Evolutionary conservation across 192 early-diverging fungal genomes (phyloP).

Genomic region (Coemansia sp.): DNA sequence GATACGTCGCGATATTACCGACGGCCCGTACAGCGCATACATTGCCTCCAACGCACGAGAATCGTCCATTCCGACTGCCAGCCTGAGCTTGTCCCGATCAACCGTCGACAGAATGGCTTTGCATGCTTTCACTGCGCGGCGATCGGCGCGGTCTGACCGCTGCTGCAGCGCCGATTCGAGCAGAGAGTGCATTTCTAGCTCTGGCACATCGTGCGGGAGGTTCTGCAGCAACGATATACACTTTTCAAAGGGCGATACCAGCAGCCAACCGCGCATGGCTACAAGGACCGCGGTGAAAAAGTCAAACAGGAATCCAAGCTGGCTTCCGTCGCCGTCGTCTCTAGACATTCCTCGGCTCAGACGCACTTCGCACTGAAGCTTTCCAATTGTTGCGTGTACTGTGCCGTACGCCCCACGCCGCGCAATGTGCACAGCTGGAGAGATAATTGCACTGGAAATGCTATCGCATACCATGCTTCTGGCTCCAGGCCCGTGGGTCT

Average conservation of each 20-base stretch:
- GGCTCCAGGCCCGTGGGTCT: neutral
- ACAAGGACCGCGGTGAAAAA: slow-evolving; percentile 72
- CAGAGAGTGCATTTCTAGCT: slow-evolving; percentile 12
- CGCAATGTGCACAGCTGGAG: neutral
- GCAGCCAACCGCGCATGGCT: slow-evolving; percentile 60
- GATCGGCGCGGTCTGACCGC: slow-evolving; percentile 4
- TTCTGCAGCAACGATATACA: slow-evolving; percentile 44
- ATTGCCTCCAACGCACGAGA: neutral
- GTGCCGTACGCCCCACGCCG: neutral
- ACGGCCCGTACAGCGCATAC: neutral
- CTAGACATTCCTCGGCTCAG: slow-evolving; percentile 19
- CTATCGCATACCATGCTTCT: neutral
- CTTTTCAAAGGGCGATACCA: slow-evolving; percentile 61
- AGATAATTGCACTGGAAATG: neutral
- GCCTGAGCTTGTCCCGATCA: neutral
- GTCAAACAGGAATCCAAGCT: slow-evolving; percentile 71
- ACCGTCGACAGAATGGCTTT: slow-evolving; percentile 10
- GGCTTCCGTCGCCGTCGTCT: slow-evolving; percentile 21
- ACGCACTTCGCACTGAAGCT: slow-evolving; percentile 30
- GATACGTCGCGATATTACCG: neutral
- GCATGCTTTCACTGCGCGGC: slow-evolving; percentile 13
- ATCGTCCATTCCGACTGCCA: neutral
- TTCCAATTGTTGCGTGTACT: slow-evolving; percentile 20
- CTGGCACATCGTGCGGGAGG: slow-evolving; percentile 57
- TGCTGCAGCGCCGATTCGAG: slow-evolving; percentile 3